Conservation (phyloP, 169 alveolate genomes). For the Cryptosporidium ubiquitum region DNA sequence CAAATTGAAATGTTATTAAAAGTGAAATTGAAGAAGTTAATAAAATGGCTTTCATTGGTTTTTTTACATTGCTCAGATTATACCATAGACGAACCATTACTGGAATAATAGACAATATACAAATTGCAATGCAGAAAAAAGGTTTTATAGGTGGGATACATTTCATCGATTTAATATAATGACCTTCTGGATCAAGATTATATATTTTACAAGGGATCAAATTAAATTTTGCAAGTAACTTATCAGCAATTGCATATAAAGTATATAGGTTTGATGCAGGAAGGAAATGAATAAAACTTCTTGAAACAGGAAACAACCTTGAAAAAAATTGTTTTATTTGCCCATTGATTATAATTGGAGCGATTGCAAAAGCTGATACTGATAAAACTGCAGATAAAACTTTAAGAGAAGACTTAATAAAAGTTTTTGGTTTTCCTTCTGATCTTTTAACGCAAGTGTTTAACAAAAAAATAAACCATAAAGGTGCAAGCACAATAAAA, state of each 20-base stretch:
- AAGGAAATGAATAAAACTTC: constrained; percentile 81
- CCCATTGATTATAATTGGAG: constrained; percentile 77
- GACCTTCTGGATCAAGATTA: constrained; percentile 38
- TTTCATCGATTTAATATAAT: constrained; percentile 48
- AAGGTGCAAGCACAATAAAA: constrained; percentile 79
- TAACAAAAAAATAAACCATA: constrained; percentile 78
- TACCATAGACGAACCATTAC: neutral
- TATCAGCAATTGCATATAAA: constrained; percentile 51
- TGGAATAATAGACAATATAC: constrained; percentile 12
- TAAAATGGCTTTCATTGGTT: neutral
- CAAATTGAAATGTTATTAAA: constrained; percentile 27
- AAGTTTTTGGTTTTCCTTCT: constrained; percentile 49
- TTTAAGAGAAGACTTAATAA: neutral
- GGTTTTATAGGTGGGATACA: constrained; percentile 57
- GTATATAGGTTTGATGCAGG: constrained; percentile 84
- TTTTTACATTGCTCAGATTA: neutral
- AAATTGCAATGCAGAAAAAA: constrained; percentile 9
- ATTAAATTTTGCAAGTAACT: constrained; percentile 1
- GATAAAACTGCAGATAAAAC: neutral
- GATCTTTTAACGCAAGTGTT: constrained; percentile 62
- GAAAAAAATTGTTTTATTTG: constrained; percentile 73
- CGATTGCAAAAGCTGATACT: constrained; percentile 76
- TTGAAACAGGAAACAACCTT: constrained; percentile 81
- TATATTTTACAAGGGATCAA: neutral
- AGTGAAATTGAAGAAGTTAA: constrained; percentile 25